Evolutionary conservation across 768 basidiomycete species (phyloP), one percentile per base, ranked within the genome.

Genomic region (Hericium coralloides): DNA sequence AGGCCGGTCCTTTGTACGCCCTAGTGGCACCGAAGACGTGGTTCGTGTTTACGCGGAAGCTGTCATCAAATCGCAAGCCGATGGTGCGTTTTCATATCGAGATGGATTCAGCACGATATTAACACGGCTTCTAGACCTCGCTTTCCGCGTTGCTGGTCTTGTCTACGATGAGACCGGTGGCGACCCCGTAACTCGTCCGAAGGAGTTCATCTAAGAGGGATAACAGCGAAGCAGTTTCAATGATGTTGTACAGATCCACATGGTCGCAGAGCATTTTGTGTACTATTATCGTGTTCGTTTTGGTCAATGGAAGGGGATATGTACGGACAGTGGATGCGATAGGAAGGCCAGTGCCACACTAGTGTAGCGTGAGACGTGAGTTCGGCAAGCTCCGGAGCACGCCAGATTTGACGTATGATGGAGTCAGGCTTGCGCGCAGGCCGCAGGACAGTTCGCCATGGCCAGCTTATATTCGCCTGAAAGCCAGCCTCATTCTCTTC

Each of bases 41-140:
- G 97, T 99, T 6, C 80, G 97, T 58, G 94, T 99, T 15, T 99
- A 98, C 67, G 97, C 95, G 1, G 97, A 99, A 69, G 95, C 97
- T 1, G 76, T 75, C 49, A 73, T 82, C 43, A 81, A 79, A 59
- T 70, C 79, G 14, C 85, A 87, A 63, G 92, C 89, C 18, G 92
- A 95, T 68, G 89, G 95, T 97, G 62, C 66, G 86, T 76, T 50
- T 3, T n/a, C 56, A 22, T 43, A 23, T 39, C 25, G 55, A 54
- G 26, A 57, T 61, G 15, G 53, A 56, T 58, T 56, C 55, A 49
- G 47, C 43, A 47, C 50, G 10, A 39, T 48, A 18, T 26, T 20
- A 23, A 31, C 65, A 12, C 22, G 43, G 7, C 15, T 14, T 26
- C 7, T 25, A 93, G 92, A 91, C 68, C 82, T 95, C 52, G 92